Conservation (phyloP, 768 basidiomycete species). For the Leccinum imitatum region DNA sequence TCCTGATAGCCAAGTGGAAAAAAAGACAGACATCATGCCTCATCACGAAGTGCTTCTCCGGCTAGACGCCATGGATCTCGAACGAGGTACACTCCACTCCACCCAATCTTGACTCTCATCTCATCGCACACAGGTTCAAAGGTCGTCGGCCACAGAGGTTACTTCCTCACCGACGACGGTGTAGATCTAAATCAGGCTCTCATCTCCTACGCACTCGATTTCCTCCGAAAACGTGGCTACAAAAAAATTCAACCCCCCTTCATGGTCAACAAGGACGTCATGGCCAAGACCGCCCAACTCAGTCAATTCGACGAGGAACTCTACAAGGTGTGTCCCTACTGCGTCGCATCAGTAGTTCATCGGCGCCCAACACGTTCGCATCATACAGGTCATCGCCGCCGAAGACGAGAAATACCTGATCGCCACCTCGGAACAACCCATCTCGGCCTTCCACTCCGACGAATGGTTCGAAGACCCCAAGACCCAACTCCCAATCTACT, state of each 20-base stretch:
- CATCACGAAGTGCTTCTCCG: constrained; percentile 96
- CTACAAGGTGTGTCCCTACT: constrained; percentile 70
- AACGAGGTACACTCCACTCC: constrained; percentile 61
- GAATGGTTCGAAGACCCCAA: constrained; percentile 98
- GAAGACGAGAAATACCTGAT: constrained; percentile 99
- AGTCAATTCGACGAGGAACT: constrained; percentile 98
- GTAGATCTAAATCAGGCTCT: constrained; percentile 97
- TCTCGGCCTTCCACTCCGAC: constrained; percentile 92
- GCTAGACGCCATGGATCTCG: constrained; percentile 94
- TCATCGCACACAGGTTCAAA: constrained; percentile 59
- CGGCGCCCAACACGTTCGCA: background rate
- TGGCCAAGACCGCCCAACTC: constrained; percentile 97
- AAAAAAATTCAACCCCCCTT: constrained; percentile 97
- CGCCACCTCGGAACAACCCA: constrained; percentile 98
- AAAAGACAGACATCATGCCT: constrained; percentile 79
- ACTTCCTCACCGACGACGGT: constrained; percentile 93
- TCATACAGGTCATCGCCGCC: constrained; percentile 68
- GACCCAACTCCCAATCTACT: constrained; percentile 88
- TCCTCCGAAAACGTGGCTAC: constrained; percentile 77
- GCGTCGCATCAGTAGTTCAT: background rate
- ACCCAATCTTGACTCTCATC: background rate
- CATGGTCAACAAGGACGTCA: constrained; percentile 97
- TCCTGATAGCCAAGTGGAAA: constrained; percentile 67
- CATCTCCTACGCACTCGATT: constrained; percentile 92
- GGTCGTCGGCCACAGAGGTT: constrained; percentile 93